phyloP scores from a whole-genome alignment of 192 early-diverging fungal species.

The Gorgonomyces haynaldii region DNA sequence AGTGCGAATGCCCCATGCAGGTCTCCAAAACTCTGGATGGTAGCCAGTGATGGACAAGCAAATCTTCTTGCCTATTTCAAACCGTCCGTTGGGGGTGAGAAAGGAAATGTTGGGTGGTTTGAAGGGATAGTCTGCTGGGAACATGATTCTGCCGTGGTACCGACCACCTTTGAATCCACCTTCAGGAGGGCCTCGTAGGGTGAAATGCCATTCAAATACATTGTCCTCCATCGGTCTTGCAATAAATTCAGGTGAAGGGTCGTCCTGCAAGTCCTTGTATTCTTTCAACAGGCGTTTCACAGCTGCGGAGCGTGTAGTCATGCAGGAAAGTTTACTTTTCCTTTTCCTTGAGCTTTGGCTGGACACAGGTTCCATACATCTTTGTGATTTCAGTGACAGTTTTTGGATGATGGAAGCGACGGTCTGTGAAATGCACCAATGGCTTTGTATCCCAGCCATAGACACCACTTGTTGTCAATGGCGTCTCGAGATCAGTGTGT shows the following conservation, averaged over 20 bases:
- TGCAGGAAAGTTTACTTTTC: background rate
- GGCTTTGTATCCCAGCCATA: constrained; percentile 30
- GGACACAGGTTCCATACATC: constrained; percentile 15
- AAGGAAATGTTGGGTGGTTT: constrained; percentile 49
- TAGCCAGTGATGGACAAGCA: constrained; percentile 88
- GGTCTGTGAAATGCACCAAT: constrained; percentile 16
- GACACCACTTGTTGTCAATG: constrained; percentile 12
- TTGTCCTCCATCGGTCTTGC: constrained; percentile 73
- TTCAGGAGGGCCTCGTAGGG: constrained; percentile 73
- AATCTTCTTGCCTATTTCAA: constrained; percentile 87
- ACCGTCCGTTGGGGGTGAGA: constrained; percentile 57
- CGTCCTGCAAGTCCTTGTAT: constrained; percentile 54
- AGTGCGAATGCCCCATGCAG: constrained; percentile 92
- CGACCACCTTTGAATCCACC: constrained; percentile 78
- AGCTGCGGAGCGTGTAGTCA: constrained; percentile 20
- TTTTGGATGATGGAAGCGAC: constrained; percentile 25
- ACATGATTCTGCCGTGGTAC: constrained; percentile 85
- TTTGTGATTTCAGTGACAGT: constrained; percentile 28
- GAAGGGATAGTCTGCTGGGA: constrained; percentile 95
- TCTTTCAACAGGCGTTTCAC: constrained; percentile 78
- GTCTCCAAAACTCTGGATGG: constrained; percentile 93
- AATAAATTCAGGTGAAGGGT: constrained; percentile 59
- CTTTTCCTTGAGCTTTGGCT: constrained; percentile 3
- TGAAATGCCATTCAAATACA: constrained; percentile 96
- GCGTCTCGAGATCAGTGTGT: background rate